Conservation (phyloP, 257 asterid genomes). For the Thymus quinquecostatus region DNA sequence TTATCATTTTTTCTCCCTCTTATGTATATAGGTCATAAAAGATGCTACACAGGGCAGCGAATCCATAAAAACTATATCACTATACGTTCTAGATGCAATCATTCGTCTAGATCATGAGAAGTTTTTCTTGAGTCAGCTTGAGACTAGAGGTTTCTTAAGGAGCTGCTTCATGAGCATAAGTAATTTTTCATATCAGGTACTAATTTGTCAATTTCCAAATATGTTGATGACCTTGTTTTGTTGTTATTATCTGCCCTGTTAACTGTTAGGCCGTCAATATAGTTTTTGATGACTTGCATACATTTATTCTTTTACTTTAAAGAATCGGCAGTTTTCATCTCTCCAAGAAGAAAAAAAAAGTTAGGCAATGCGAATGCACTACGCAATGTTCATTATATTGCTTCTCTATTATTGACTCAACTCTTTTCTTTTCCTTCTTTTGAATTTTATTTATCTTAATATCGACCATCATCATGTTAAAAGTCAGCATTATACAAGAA, state of each 20-base stretch:
- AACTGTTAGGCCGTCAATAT: conserved; percentile 18
- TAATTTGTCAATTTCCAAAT: conserved; percentile 3
- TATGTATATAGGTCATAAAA: conserved; percentile 62
- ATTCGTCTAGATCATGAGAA: conserved; percentile 87
- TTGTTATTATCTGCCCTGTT: not conserved
- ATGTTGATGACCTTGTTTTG: conserved; percentile 9
- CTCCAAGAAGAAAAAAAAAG: not conserved
- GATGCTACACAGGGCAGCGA: conserved; percentile 94
- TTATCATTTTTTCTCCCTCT: not conserved
- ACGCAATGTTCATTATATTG: not conserved
- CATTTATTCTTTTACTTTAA: not conserved
- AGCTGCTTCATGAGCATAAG: conserved; percentile 74
- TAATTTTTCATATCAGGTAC: conserved; percentile 80
- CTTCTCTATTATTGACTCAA: not conserved
- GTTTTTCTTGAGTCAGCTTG: conserved; percentile 84
- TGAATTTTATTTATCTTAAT: not conserved
- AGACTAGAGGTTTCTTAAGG: conserved; percentile 89
- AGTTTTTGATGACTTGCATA: conserved; percentile 7
- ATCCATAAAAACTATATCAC: conserved; percentile 75
- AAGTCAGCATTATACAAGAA: conserved; percentile 9
- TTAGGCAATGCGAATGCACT: not conserved
- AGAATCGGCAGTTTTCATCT: not conserved
- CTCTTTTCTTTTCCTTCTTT: not conserved
- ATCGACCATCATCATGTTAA: not conserved
- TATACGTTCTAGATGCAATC: conserved; percentile 80